Percentiles rank a stretch among this genome's conserved stretches.
Conservation (phyloP, 1,284 basidiomycete genomes). For the Cutaneotrichosporon sp. region DNA sequence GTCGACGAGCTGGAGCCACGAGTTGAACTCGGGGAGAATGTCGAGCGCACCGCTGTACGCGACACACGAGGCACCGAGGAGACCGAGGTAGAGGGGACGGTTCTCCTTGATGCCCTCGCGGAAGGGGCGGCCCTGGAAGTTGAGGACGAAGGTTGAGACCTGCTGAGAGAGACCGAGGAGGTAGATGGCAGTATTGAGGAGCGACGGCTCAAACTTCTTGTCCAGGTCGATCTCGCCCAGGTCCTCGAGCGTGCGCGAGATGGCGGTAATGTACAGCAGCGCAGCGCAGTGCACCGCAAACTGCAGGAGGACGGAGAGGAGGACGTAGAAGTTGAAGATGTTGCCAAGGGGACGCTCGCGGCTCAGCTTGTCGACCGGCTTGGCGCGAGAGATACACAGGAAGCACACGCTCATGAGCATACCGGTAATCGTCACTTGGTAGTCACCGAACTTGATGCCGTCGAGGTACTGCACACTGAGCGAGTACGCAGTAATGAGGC, state of each 20-base stretch:
- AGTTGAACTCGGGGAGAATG: slow-evolving; percentile 89
- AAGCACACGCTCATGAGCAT: slow-evolving; percentile 98
- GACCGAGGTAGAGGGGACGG: slow-evolving; percentile 82
- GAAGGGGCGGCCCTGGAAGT: slow-evolving; percentile 96
- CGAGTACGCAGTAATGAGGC: slow-evolving; percentile 92
- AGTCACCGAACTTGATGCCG: slow-evolving; percentile 97
- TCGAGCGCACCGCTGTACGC: slow-evolving; percentile 92
- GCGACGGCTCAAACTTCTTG: slow-evolving; percentile 87
- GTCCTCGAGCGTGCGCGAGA: slow-evolving; percentile 72
- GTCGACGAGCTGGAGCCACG: slow-evolving; percentile 95
- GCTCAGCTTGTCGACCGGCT: slow-evolving; percentile 90
- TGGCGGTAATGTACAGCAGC: slow-evolving; percentile 83
- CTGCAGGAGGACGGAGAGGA: slow-evolving; percentile 83
- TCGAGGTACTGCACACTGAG: slow-evolving; percentile 93
- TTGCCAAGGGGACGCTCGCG: slow-evolving; percentile 86
- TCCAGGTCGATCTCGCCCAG: slow-evolving; percentile 83
- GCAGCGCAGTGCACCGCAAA: slow-evolving; percentile 87
- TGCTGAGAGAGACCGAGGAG: slow-evolving; percentile 89
- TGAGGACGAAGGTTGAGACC: slow-evolving; percentile 94
- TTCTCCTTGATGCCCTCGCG: slow-evolving; percentile 94
- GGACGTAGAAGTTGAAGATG: slow-evolving; percentile 92
- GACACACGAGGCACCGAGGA: slow-evolving; percentile 79
- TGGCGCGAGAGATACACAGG: slow-evolving; percentile 92
- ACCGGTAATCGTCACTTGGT: slow-evolving; percentile 86
- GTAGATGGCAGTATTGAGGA: slow-evolving; percentile 93